Evolutionary conservation across 768 basidiomycete species (phyloP).

Genomic region (Dictyophora rubrovolvata): DNA sequence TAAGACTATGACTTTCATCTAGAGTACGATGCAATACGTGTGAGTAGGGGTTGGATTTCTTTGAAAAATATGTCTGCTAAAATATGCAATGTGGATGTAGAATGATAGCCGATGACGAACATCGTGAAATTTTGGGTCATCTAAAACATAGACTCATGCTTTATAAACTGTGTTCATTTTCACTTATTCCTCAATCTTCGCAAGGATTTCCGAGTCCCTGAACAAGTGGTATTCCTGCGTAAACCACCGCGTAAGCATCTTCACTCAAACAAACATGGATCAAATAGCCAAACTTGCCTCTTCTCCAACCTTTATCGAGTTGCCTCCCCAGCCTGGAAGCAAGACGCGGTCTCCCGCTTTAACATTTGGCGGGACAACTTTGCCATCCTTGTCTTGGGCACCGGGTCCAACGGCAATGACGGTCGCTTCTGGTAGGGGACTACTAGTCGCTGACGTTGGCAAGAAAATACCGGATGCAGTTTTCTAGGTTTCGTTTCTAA

Average conservation of each 20-base stretch:
- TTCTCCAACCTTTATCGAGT: slow-evolving; percentile 90
- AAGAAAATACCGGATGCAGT: slow-evolving; percentile 95
- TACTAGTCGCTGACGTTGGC: slow-evolving; percentile 77
- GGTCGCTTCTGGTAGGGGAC: slow-evolving; percentile 91
- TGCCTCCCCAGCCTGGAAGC: slow-evolving; percentile 95
- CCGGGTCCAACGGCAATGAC: slow-evolving; percentile 95
- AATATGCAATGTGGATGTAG: too few relatives aligned
- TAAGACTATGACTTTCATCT: too few relatives aligned
- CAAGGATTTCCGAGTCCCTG: slow-evolving; percentile 90
- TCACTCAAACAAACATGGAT: background rate
- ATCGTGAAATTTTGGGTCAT: too few relatives aligned
- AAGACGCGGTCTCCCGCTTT: slow-evolving; percentile 88
- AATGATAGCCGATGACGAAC: too few relatives aligned
- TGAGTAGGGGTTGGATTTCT: too few relatives aligned
- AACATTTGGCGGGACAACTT: slow-evolving; percentile 62
- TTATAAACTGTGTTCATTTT: slow-evolving; percentile 1
- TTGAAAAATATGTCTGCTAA: too few relatives aligned
- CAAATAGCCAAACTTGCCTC: slow-evolving; percentile 49
- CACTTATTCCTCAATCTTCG: slow-evolving; percentile 83
- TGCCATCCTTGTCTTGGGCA: slow-evolving; percentile 80
- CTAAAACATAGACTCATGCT: too few relatives aligned
- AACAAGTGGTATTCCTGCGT: slow-evolving; percentile 87
- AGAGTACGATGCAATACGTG: too few relatives aligned
- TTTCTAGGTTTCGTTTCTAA: slow-evolving; percentile 49
- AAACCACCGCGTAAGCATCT: background rate